A percentile compares a stretch with the other conserved stretches of the same genome.
phyloP scores from a whole-genome alignment of 345 rosid species.

The Pistacia vera region DNA sequence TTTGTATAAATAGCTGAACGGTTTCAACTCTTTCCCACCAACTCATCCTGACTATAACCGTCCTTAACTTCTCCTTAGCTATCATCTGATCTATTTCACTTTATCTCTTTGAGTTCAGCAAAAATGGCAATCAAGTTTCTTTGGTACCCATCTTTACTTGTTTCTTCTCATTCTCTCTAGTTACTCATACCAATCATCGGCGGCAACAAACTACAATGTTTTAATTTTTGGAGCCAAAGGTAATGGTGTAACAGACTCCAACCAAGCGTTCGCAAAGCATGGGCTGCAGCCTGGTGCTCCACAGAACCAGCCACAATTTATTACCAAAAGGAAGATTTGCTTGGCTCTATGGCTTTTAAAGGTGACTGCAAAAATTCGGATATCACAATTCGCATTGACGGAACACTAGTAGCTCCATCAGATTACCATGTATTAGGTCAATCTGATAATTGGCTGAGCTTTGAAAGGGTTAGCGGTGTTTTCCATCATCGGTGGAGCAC shows the following conservation, averaged over 20 bases:
- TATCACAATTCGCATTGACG: conserved; percentile 6
- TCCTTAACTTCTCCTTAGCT: not conserved
- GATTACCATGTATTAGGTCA: conserved; percentile 8
- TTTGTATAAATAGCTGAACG: not conserved
- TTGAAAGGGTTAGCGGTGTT: conserved; percentile 17
- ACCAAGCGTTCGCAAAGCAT: conserved; percentile 18
- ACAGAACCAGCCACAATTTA: not conserved
- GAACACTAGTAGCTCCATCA: conserved; percentile 9
- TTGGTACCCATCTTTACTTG: not conserved
- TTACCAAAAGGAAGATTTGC: conserved; percentile 22
- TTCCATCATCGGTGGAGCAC: conserved; percentile 22
- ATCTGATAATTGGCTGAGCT: conserved; percentile 10
- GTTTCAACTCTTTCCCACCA: not conserved
- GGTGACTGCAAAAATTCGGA: conserved; percentile 9
- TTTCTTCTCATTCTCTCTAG: not conserved
- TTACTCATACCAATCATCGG: not conserved
- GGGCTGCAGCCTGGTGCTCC: conserved; percentile 23
- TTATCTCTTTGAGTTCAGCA: not conserved
- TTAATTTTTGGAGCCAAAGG: conserved; percentile 17
- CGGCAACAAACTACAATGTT: conserved; percentile 5
- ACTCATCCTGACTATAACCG: not conserved
- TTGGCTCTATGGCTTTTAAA: conserved; percentile 8
- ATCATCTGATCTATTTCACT: not conserved
- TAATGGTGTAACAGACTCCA: conserved; percentile 7
- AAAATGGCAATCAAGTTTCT: not conserved